Conservation (phyloP, 2,329 filamentous ascomycete species). For the Plenodomus tracheiphilus region DNA sequence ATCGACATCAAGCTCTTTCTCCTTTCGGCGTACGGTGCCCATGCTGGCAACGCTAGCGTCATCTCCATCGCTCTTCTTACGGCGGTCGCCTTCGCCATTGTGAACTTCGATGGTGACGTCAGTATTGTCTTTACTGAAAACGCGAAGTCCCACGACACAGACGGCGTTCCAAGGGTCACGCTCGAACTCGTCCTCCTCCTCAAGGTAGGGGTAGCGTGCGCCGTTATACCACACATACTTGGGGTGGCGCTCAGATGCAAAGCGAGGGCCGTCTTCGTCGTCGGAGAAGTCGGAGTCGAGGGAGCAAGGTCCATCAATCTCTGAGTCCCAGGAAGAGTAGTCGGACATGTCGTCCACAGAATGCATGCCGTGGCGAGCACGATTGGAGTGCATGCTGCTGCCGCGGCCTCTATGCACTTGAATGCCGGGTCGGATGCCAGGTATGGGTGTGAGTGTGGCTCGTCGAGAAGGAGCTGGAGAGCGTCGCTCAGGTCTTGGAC, state of each 20-base stretch:
- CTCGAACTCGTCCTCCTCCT: conserved; percentile 50
- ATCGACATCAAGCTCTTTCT: conserved; percentile 46
- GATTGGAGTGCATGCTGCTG: conserved; percentile 33
- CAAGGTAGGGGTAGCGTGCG: conserved; percentile 27
- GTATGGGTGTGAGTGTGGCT: conserved; percentile 43
- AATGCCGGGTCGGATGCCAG: conserved; percentile 40
- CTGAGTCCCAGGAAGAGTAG: conserved; percentile 47
- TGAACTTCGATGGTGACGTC: conserved; percentile 58
- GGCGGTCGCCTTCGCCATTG: conserved; percentile 36
- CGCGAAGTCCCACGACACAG: conserved; percentile 61
- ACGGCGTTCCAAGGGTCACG: conserved; percentile 64
- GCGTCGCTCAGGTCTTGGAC: conserved; percentile 33
- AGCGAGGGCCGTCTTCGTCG: conserved; percentile 9
- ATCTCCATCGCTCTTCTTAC: conserved; percentile 27
- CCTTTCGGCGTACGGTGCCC: conserved; percentile 24
- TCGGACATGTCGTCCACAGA: conserved; percentile 40
- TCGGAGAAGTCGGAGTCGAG: conserved; percentile 30
- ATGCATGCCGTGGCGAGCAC: conserved; percentile 34
- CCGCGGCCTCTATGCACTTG: conserved; percentile 35
- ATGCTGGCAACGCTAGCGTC: conserved; percentile 30
- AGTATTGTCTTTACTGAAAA: conserved; percentile 58
- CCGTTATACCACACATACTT: conserved; percentile 28
- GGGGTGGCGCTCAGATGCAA: conserved; percentile 14
- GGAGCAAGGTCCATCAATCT: conserved; percentile 43
- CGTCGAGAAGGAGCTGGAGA: conserved; percentile 38